Percentiles rank a stretch among this genome's conserved stretches.
These are phyloP conservation scores for Sarcocystis neurona DNA, from an alignment of 169 alveolate species.

Conservation along the genomic window DNA sequence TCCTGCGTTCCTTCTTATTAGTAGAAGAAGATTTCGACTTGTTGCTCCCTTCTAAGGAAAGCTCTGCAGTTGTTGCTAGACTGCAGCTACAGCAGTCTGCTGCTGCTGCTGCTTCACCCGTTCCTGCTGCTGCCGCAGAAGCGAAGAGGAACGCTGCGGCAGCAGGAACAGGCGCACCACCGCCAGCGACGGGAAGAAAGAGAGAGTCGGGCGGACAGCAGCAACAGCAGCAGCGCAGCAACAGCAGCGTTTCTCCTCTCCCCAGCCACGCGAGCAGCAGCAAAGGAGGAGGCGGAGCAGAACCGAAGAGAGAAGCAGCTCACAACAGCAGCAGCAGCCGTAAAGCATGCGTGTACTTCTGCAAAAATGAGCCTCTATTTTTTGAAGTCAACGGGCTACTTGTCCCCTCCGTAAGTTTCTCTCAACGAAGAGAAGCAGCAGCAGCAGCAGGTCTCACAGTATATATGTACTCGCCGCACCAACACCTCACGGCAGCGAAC, in stretches of 20 bases:
- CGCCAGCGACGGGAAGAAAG: too few relatives aligned
- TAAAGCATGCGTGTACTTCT: slow-evolving; percentile 23
- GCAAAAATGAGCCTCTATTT: slow-evolving; percentile 19
- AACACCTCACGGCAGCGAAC: too few relatives aligned
- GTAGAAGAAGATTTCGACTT: slow-evolving; percentile 30
- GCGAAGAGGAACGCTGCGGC: too few relatives aligned
- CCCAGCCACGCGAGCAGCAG: too few relatives aligned
- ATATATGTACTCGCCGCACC: too few relatives aligned
- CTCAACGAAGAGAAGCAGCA: background rate
- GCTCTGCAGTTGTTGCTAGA: background rate
- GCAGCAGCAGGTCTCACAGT: too few relatives aligned
- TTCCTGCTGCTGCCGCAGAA: background rate
- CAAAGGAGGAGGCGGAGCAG: too few relatives aligned
- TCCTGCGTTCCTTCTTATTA: slow-evolving; percentile 33
- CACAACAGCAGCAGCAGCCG: slow-evolving; percentile 37
- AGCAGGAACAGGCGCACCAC: too few relatives aligned
- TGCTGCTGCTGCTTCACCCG: background rate
- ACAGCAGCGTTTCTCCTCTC: slow-evolving; percentile 30
- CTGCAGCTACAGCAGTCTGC: background rate
- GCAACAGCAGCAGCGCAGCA: too few relatives aligned
- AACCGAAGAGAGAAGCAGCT: too few relatives aligned
- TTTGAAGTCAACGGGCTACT: slow-evolving; percentile 52
- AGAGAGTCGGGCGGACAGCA: too few relatives aligned
- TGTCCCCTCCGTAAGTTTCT: slow-evolving; percentile 40
- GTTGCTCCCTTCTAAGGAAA: slow-evolving; percentile 52